Evolutionary conservation across 2,329 filamentous ascomycete genomes (phyloP), one percentile per base, ranked within the genome.

Genomic region (Paraconiothyrium sp.): DNA sequence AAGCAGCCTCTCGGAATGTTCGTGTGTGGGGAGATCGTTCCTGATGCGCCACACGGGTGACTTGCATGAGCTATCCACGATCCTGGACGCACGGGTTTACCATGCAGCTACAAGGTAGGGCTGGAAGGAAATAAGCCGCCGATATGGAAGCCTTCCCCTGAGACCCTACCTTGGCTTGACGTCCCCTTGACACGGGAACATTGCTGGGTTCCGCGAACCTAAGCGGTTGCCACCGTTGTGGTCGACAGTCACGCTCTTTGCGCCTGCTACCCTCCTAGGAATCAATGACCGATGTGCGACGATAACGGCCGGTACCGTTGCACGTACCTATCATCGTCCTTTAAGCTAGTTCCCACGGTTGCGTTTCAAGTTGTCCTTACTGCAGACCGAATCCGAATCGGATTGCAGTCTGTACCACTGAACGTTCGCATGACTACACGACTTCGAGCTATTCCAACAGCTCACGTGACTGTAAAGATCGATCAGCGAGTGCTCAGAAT

Each of bases 221-320:
- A 54, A 54, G 57, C 50, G 48, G 39, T 58, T 39, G 54, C 60
- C 65, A 58, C 61, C 55, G 57, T 39, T 49, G 14, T 37, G 37
- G 24, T 50, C 46, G 13, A 35, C 7, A 22, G 43, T 54, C 58
- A 30, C 51, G 50, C 35, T 56, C 54, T 34, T 52, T 50, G 47
- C 54, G 46, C 55, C 54, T 54, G 47, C 41, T 57, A 54, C 60
- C 46, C 22, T 62, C 41, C 37, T 58, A 35, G 48, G 55, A 56
- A 57, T 54, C 63, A 71, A 70, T 72, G 66, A 70, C 69, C 67
- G 65, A 61, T 57, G 74, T 76, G 64, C 69, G 59, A 75, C 72
- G 65, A 64, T 57, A 66, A 55, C 62, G 65, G 64, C 66, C 57
- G 66, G 61, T 62, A 67, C 65, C 62, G 71, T 75, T 71, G 67